Evolutionary conservation across 306 rosid genomes (phyloP).

Genomic region (Quercus berberidifolia): DNA sequence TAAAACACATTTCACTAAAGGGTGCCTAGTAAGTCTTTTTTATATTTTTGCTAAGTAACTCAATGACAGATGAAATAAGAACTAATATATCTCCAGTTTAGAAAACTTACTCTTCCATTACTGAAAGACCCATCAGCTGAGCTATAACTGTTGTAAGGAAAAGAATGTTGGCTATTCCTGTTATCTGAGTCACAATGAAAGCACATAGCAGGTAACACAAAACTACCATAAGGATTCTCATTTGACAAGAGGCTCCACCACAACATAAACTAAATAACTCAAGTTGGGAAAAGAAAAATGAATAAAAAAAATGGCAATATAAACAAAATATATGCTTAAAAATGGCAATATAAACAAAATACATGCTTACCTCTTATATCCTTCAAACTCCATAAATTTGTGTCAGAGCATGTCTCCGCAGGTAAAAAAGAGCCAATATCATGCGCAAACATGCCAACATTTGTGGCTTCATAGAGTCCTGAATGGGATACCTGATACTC

Average conservation of each 20-base stretch:
- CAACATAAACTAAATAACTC: background rate
- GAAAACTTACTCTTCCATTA: slow-evolving; percentile 43
- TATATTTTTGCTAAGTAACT: background rate
- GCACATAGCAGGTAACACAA: slow-evolving; percentile 14
- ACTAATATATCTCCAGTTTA: slow-evolving; percentile 5
- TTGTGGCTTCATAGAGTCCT: slow-evolving; percentile 37
- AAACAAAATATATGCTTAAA: slow-evolving; percentile 25
- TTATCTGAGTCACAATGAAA: slow-evolving; percentile 41
- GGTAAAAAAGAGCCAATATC: slow-evolving; percentile 30
- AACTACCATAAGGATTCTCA: slow-evolving; percentile 17
- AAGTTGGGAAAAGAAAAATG: background rate
- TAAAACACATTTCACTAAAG: background rate
- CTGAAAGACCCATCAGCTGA: slow-evolving; percentile 32
- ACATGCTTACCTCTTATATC: slow-evolving; percentile 41
- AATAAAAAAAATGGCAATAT: background rate
- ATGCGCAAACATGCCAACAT: slow-evolving; percentile 30
- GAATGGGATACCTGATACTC: slow-evolving; percentile 88
- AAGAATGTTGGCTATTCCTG: slow-evolving; percentile 28
- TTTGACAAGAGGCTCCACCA: background rate
- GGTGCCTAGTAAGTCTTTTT: background rate
- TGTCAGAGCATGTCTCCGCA: slow-evolving; percentile 32
- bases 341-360: slow-evolving; percentile 3
- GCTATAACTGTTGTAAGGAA: slow-evolving; percentile 30
- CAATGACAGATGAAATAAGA: background rate
- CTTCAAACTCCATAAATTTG: slow-evolving; percentile 31